phyloP scores from a whole-genome alignment of 768 basidiomycete genomes.

The Leccinum uliginosum region DNA sequence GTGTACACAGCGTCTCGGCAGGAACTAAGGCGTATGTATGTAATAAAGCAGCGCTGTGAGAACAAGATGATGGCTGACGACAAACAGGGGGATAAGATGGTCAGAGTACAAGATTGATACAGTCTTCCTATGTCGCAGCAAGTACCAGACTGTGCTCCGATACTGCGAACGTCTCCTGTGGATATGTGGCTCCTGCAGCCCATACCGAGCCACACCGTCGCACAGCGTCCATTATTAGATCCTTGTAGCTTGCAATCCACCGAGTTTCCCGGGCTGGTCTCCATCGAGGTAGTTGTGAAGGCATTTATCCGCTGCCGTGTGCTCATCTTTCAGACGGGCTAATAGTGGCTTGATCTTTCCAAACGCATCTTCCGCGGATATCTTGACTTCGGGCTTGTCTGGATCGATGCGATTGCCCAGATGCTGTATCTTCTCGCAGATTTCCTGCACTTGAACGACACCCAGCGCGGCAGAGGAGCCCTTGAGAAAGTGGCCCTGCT shows the following conservation, averaged over 20 bases:
- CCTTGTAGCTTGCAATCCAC: neutral
- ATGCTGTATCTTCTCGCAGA: slow-evolving; percentile 91
- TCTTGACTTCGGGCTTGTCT: slow-evolving; percentile 47
- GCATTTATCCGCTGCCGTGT: slow-evolving; percentile 63
- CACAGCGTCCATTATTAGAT: slow-evolving; percentile 11
- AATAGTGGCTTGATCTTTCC: slow-evolving; percentile 55
- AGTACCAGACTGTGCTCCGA: slow-evolving; percentile 17
- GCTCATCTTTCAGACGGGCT: slow-evolving; percentile 59
- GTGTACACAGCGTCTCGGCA: slow-evolving; percentile 20
- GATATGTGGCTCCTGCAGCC: slow-evolving; percentile 5
- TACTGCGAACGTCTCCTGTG: slow-evolving; percentile 10
- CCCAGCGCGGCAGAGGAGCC: slow-evolving; percentile 96
- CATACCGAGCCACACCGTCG: slow-evolving; percentile 5
- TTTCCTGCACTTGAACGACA: slow-evolving; percentile 70
- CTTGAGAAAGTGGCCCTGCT: slow-evolving; percentile 91
- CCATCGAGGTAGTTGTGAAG: slow-evolving; percentile 41
- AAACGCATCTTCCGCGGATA: slow-evolving; percentile 52
- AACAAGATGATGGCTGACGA: slow-evolving; percentile 17
- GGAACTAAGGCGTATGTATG: slow-evolving; percentile 24
- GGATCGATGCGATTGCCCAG: slow-evolving; percentile 55
- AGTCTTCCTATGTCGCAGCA: slow-evolving; percentile 17
- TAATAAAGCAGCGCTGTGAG: slow-evolving; percentile 18
- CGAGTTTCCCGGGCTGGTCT: neutral
- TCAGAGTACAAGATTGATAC: slow-evolving; percentile 24
- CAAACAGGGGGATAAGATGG: slow-evolving; percentile 13